Percentiles rank a stretch among this genome's conserved stretches.
Evolutionary conservation across 768 basidiomycete genomes (phyloP).

Genomic region (Tubosaeta sp.): DNA sequence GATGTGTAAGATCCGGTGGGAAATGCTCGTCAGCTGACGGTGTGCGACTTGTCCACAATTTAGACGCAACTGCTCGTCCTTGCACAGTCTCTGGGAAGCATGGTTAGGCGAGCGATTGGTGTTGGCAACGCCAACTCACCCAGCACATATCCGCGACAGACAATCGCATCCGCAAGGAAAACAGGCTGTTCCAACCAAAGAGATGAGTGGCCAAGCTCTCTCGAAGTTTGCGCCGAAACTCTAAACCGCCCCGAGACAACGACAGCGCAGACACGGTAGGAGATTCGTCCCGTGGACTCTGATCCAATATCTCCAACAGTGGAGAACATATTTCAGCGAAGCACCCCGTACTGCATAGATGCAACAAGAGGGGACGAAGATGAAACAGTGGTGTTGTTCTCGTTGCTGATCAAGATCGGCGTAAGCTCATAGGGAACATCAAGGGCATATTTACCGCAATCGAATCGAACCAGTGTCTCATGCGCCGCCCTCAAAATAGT

Average conservation of each 20-base stretch:
- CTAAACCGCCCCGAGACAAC: slow-evolving; percentile 26
- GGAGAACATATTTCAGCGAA: slow-evolving; percentile 38
- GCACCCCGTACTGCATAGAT: slow-evolving; percentile 32
- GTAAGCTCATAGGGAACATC: slow-evolving; percentile 1
- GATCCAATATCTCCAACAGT: slow-evolving; percentile 44
- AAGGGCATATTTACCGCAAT: slow-evolving; percentile 39
- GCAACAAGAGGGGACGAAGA: slow-evolving; percentile 32
- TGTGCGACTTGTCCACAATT: slow-evolving; percentile 51
- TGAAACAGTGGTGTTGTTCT: slow-evolving; percentile 24
- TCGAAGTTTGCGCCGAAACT: slow-evolving; percentile 41
- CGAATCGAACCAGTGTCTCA: slow-evolving; percentile 24
- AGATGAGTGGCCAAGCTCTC: slow-evolving; percentile 51
- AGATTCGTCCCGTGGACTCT: slow-evolving; percentile 30
- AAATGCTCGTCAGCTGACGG: slow-evolving; percentile 46
- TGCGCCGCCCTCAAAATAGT: slow-evolving; percentile 24
- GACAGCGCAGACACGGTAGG: slow-evolving; percentile 31
- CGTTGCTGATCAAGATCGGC: slow-evolving; percentile 14
- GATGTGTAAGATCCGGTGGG: slow-evolving; percentile 28
- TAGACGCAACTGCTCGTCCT: slow-evolving; percentile 36
- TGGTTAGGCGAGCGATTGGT: slow-evolving; percentile 16
- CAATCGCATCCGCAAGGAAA: slow-evolving; percentile 54
- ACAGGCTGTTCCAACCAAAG: slow-evolving; percentile 55
- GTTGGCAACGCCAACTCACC: slow-evolving; percentile 26
- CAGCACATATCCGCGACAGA: slow-evolving; percentile 42
- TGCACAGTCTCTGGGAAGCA: slow-evolving; percentile 44